Percentiles rank a stretch among this genome's conserved stretches.
These are phyloP conservation scores for Telopea speciosissima DNA, from an alignment of 177 flowering plant genomes.

Conservation along the genomic window DNA sequence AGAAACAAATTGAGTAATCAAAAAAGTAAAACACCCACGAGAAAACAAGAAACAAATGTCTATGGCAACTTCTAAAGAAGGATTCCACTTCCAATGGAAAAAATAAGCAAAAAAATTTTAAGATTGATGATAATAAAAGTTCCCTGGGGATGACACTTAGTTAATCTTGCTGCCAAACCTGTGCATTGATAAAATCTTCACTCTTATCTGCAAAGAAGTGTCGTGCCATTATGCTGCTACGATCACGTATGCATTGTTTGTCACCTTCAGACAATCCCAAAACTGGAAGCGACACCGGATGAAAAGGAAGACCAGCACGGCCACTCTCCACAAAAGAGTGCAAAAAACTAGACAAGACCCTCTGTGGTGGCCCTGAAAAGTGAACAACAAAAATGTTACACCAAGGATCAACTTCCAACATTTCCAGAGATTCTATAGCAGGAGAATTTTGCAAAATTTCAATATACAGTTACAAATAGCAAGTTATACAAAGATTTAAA, in stretches of 20 bases:
- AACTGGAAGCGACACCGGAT: constrained; percentile 63
- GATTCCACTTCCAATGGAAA: not conserved
- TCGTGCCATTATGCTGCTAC: constrained; percentile 96
- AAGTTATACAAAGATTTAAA: not conserved
- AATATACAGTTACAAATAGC: not conserved
- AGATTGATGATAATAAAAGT: not conserved
- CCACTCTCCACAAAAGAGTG: constrained; percentile 84
- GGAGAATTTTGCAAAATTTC: not conserved
- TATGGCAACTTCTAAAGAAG: not conserved
- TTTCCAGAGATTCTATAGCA: not conserved
- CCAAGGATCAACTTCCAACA: not conserved
- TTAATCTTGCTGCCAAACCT: constrained; percentile 42
- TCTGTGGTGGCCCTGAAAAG: constrained; percentile 81
- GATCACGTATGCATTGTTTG: constrained; percentile 88
- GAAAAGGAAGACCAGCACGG: constrained; percentile 70
- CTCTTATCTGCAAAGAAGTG: constrained; percentile 89
- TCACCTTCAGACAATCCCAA: constrained; percentile 85
- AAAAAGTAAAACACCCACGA: not conserved
- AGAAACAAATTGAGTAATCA: too few species aligned
- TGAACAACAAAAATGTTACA: not conserved
- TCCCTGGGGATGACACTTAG: not conserved
- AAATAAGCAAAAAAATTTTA: not conserved
- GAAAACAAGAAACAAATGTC: not conserved
- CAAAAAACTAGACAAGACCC: constrained; percentile 74
- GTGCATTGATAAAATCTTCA: constrained; percentile 83